A percentile compares a stretch with the other conserved stretches of the same genome.
These are phyloP conservation scores for Claviceps pazoutovae DNA, from an alignment of 2,329 filamentous ascomycete genomes.

Conservation along the genomic window DNA sequence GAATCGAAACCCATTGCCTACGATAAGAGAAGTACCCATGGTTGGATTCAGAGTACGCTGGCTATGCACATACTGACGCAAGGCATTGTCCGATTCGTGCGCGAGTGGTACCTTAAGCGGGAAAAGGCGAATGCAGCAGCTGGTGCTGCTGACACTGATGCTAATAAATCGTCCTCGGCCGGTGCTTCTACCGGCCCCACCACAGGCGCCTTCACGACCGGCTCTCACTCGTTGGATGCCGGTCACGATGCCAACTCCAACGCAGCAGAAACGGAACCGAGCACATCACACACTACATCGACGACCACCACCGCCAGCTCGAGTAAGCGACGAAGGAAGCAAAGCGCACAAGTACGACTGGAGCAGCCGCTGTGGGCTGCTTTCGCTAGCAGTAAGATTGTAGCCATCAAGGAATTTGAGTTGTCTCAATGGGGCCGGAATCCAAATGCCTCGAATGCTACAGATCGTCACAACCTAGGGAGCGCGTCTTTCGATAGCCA, in stretches of 20 bases:
- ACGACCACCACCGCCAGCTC: slow-evolving; percentile 28
- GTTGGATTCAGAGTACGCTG: slow-evolving; percentile 53
- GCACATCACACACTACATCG: slow-evolving; percentile 10
- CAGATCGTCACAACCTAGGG: slow-evolving; percentile 63
- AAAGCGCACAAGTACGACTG: slow-evolving; percentile 79
- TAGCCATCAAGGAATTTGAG: slow-evolving; percentile 83
- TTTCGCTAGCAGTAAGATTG: slow-evolving; percentile 89
- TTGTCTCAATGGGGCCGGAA: slow-evolving; percentile 65
- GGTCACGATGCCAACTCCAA: slow-evolving; percentile 27
- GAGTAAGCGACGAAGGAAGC: slow-evolving; percentile 73
- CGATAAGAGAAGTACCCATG: slow-evolving; percentile 45
- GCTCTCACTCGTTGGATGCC: neutral
- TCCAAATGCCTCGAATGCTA: slow-evolving; percentile 59
- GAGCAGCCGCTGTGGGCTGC: slow-evolving; percentile 91
- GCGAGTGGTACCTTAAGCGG: slow-evolving; percentile 51
- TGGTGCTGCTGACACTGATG: slow-evolving; percentile 46
- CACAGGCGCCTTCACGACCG: slow-evolving; percentile 9
- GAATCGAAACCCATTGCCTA: slow-evolving; percentile 29
- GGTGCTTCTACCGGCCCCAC: slow-evolving; percentile 4
- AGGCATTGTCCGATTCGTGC: slow-evolving; percentile 55
- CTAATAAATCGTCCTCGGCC: slow-evolving; percentile 34
- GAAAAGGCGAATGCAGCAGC: slow-evolving; percentile 40
- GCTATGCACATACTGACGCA: slow-evolving; percentile 65
- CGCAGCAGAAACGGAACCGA: slow-evolving; percentile 37
- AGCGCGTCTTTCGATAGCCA: slow-evolving; percentile 60